A percentile compares a stretch with the other conserved stretches of the same genome.
Evolutionary conservation across 2,329 filamentous ascomycete species (phyloP).

Genomic region (Alternaria sp.): DNA sequence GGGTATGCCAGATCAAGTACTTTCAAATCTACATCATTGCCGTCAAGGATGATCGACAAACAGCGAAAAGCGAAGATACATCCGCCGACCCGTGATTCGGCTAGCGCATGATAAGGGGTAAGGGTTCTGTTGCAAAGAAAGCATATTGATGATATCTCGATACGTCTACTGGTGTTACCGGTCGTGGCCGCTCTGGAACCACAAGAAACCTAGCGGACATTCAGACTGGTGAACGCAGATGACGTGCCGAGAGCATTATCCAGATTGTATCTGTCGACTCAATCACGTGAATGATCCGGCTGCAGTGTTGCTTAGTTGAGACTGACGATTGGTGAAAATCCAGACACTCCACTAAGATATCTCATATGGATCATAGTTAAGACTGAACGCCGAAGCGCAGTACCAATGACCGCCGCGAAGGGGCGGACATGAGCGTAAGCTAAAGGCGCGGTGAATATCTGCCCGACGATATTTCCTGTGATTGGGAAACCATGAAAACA

Average conservation of each 20-base stretch:
- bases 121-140: constrained; percentile 5
- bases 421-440: accelerated
- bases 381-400: not conserved
- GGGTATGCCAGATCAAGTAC: too few species aligned
- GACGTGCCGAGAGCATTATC: not conserved
- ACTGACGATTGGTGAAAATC: not conserved
- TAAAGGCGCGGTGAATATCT: not conserved
- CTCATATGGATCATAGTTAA: not conserved
- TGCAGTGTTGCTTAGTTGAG: not conserved
- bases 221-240: not conserved
- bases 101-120: constrained; percentile 4
- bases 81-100: not conserved
- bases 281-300: not conserved
- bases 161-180: constrained; percentile 5
- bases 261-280: not conserved
- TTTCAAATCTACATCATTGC: too few species aligned
- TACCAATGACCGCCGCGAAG: not conserved
- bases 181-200: not conserved
- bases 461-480: not conserved
- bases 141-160: constrained; percentile 2
- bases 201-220: not conserved
- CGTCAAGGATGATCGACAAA: too few species aligned
- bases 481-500: not conserved
- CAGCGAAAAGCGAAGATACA: too few species aligned
- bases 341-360: not conserved